A percentile compares a stretch with the other conserved stretches of the same genome.
phyloP scores from a whole-genome alignment of 805 yeast genomes.

The Suhomyces sp. region DNA sequence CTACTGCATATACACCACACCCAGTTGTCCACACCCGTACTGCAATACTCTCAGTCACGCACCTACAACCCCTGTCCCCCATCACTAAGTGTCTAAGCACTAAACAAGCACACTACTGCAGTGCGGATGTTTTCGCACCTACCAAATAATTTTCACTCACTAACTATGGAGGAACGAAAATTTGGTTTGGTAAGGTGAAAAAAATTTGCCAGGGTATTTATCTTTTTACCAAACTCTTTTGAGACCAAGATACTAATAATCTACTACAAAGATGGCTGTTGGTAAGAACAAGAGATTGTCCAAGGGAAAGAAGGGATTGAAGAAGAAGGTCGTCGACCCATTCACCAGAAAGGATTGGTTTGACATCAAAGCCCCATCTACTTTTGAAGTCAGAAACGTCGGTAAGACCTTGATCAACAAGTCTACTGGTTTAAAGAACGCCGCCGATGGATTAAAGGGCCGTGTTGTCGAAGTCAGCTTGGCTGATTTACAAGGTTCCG shows the following conservation, averaged over 20 bases:
- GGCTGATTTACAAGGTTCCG: slow-evolving; percentile 98
- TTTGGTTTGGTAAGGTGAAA: slow-evolving; percentile 1
- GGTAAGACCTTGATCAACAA: slow-evolving; percentile 99
- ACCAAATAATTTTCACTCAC: slow-evolving; percentile 1
- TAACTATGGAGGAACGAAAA: slow-evolving; percentile 1
- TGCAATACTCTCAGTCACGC: no score
- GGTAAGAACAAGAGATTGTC: slow-evolving; percentile 89
- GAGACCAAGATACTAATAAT: slow-evolving; percentile 3
- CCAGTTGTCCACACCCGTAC: not conserved
- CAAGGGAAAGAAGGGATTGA: slow-evolving; percentile 93
- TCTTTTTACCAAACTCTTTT: slow-evolving; percentile 4
- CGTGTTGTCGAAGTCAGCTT: slow-evolving; percentile 94
- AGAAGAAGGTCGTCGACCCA: slow-evolving; percentile 99
- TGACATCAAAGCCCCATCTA: slow-evolving; percentile 98
- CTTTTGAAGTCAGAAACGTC: slow-evolving; percentile 97
- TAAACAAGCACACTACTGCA: slow-evolving; percentile 1
- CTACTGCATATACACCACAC: slow-evolving; percentile 2
- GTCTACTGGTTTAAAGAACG: slow-evolving; percentile 96
- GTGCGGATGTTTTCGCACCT: slow-evolving; percentile 2
- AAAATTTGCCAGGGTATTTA: slow-evolving; percentile 3
- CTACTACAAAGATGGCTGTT: slow-evolving; percentile 50
- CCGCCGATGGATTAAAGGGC: slow-evolving; percentile 97
- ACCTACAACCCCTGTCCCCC: no score
- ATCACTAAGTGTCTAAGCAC: no score
- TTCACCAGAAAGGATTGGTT: slow-evolving; percentile 99